Percentiles rank a stretch among this genome's conserved stretches.
Conservation (phyloP, 148 eudicot genomes). For the Rhododendron simsii region DNA sequence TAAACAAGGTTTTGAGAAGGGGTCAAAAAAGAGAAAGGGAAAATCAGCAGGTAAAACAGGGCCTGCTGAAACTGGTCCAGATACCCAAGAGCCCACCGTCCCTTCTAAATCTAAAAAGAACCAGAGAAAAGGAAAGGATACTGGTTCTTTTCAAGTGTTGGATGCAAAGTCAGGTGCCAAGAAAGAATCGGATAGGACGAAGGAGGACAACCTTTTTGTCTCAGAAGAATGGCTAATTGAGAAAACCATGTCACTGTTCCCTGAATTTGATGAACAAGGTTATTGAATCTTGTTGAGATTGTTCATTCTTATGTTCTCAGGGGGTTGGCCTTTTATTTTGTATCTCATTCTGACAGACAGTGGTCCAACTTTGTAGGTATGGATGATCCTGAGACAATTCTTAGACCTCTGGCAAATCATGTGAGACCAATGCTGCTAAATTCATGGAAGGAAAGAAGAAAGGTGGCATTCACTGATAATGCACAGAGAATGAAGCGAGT, state of each 20-base stretch:
- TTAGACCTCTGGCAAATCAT: slow-evolving; percentile 70
- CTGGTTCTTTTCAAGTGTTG: slow-evolving; percentile 37
- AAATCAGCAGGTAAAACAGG: slow-evolving; percentile 52
- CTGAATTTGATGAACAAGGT: slow-evolving; percentile 96
- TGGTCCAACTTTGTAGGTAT: slow-evolving; percentile 37
- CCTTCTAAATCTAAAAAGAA: slow-evolving; percentile 73
- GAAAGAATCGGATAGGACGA: slow-evolving; percentile 33
- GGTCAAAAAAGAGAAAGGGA: slow-evolving; percentile 87
- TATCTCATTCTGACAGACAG: slow-evolving; percentile 18
- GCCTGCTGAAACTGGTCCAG: slow-evolving; percentile 46
- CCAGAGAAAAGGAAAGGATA: slow-evolving; percentile 76
- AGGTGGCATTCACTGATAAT: slow-evolving; percentile 69
- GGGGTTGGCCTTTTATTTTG: background rate
- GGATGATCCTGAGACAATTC: slow-evolving; percentile 70
- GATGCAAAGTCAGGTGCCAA: slow-evolving; percentile 51
- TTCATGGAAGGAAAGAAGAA: slow-evolving; percentile 80
- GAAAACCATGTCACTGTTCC: slow-evolving; percentile 54
- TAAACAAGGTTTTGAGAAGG: slow-evolving; percentile 56
- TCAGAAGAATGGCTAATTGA: slow-evolving; percentile 74
- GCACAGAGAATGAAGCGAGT: slow-evolving; percentile 65
- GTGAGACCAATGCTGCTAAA: slow-evolving; percentile 78
- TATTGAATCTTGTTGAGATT: slow-evolving; percentile 9
- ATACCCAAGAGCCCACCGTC: slow-evolving; percentile 46
- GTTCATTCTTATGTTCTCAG: slow-evolving; percentile 3
- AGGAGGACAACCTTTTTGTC: slow-evolving; percentile 40